Evolutionary conservation across 257 asterid species (phyloP).

Genomic region (Linaria vulgaris): DNA sequence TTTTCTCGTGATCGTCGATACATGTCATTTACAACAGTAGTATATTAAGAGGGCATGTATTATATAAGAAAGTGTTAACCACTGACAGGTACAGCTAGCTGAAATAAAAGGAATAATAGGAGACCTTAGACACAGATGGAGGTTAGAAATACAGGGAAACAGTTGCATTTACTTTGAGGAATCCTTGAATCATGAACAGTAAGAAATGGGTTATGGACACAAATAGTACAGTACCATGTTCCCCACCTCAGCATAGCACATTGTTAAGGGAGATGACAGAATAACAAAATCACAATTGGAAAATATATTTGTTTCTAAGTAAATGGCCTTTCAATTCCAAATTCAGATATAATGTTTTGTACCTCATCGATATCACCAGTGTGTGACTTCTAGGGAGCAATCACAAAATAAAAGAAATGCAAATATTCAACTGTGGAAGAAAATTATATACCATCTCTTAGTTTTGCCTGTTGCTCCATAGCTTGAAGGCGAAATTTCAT

Average conservation of each 20-base stretch:
- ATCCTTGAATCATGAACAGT: neutral
- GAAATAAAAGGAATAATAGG: neutral
- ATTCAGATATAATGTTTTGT: too few species aligned
- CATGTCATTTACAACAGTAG: neutral
- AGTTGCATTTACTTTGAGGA: neutral
- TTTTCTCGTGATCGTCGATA: neutral
- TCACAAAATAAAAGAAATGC: neutral
- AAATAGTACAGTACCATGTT: neutral
- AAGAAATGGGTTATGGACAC: neutral
- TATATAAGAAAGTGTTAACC: neutral
- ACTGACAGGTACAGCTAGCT: neutral
- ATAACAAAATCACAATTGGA: neutral
- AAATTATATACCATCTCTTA: slow-evolving; percentile 68
- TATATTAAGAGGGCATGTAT: neutral
- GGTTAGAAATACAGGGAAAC: neutral
- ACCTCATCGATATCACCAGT: neutral
- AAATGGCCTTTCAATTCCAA: neutral
- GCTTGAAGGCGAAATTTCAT: slow-evolving; percentile 82
- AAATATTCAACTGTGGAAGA: slow-evolving; percentile 4
- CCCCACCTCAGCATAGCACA: neutral
- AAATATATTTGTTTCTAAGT: neutral
- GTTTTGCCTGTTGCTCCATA: slow-evolving; percentile 82
- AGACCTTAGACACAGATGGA: neutral
- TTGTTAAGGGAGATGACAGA: too few species aligned
- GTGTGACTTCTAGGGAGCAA: neutral